A percentile compares a stretch with the other conserved stretches of the same genome.
Conservation (phyloP, 768 basidiomycete genomes). For the Mycena amicta region DNA sequence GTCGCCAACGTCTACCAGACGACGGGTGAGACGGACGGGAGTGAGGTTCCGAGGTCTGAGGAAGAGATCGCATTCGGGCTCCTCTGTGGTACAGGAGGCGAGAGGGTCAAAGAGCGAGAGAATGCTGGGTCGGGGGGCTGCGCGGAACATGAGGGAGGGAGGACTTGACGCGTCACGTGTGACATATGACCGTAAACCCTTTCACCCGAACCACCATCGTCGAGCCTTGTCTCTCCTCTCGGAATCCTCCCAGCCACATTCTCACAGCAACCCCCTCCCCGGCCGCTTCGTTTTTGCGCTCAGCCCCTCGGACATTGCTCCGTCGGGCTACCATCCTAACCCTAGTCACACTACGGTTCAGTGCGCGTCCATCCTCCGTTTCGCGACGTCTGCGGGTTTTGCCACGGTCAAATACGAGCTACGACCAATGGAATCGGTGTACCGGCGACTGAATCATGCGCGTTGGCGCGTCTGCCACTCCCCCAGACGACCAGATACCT, state of each 20-base stretch:
- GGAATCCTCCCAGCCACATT: not conserved
- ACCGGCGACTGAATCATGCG: not conserved
- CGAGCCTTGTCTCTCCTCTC: slow-evolving; percentile 1
- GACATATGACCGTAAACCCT: not conserved
- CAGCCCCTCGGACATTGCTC: no score
- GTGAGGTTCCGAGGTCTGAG: slow-evolving; percentile 35
- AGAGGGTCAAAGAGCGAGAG: slow-evolving; percentile 58
- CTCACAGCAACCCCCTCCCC: not conserved
- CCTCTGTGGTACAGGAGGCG: slow-evolving; percentile 29
- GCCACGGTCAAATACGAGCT: not conserved
- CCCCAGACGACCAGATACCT: not conserved
- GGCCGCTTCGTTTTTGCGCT: not conserved
- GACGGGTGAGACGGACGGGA: slow-evolving; percentile 37
- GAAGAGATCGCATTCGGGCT: slow-evolving; percentile 43
- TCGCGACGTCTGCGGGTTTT: not conserved
- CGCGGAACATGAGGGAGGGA: not conserved
- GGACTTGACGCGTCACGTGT: not conserved
- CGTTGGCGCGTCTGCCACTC: not conserved
- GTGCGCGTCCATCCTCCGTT: not conserved
- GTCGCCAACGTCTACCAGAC: slow-evolving; percentile 55
- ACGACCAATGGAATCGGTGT: slow-evolving; percentile 2
- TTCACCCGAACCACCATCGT: slow-evolving; percentile 12
- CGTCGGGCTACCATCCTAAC: slow-evolving; percentile 1
- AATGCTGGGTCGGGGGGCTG: slow-evolving; percentile 44
- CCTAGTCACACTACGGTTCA: not conserved